Base-by-base conservation (phyloP, 2,329 filamentous ascomycete genomes). In the Diaporthe longicolla region DNA sequence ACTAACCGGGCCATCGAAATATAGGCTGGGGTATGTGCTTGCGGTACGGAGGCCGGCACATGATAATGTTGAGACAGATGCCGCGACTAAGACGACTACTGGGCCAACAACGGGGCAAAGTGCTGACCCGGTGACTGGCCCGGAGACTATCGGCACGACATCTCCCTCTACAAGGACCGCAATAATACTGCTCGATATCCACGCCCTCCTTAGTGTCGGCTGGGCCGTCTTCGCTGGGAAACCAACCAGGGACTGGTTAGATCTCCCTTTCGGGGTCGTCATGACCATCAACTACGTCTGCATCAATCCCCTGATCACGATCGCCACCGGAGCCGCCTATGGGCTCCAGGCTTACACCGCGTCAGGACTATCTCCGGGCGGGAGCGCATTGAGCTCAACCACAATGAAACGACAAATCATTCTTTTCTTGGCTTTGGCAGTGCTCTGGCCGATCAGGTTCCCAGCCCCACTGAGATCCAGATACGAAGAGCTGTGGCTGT, bases 251-350 rank as follows among this genome's bases (percentile, higher is more conserved):
- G 37, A 63, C 37, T 63, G 58, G 58, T 24, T 63, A 63, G 37
- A 63, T 8, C 58, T 63, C 24, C 37, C 37, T 13, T 63, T 63
- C 4, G n/a, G 13, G 37, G 15, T 45, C 58, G 29, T 29, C 37
- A 63, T 63, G 58, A 13, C 15, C 58, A 19, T 63, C 37, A 63
- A 63, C 13, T 29, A 45, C 37, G 37, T 15, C 58, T 45, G 37
- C 37, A 63, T 63, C n/a, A 63, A 63, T 7, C 58, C 58, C 15
- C 24, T 63, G 17, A 29, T 63, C n/a, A 63, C 58, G 15, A 21
- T 63, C 11, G 58, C 37, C 8, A 63, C 58, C 58, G 37, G 37
- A 21, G 37, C 29, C 37, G 37, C 58, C 40, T 63, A 45, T 29
- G 3, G 37, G 24, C 37, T 63, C 21, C 58, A 63, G 11, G 37